Evolutionary conservation across 2,329 filamentous ascomycete species (phyloP), one percentile per base, ranked within the genome.

Genomic region (Apiospora rasikravindrae): DNA sequence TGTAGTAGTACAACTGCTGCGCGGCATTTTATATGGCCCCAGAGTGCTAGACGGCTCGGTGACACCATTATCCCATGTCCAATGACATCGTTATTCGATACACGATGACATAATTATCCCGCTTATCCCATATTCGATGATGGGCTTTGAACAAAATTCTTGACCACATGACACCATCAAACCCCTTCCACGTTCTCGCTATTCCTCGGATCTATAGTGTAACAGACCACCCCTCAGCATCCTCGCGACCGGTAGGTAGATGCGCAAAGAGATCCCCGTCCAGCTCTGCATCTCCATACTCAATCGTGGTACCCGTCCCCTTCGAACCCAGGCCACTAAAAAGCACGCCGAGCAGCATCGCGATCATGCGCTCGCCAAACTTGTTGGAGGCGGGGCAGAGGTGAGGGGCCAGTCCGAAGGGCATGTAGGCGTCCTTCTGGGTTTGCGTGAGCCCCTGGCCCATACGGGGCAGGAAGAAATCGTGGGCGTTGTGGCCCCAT

Each of bases 401-500:
- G 69, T 82, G 78, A 26, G 68, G 72, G 0, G 73, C 73, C 1
- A 77, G 45, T 2, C 81, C 78, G 57, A 80, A 82, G 0, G 81
- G 81, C n/a, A 82, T 77, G 70, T 82, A 82, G 0, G 79, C 79
- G 37, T 49, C 2, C 24, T 51, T 64, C 61, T 79, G 77, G 22
- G 72, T 61, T 2, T 74, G 67, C 6, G 44, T 40, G 69, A 75
- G 73, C 10, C 47, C 49, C 0, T 40, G 37, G 10, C 71, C 66
- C 70, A 82, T 83, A 10, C 83, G 77, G 7, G 72, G 71, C 0
- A 87, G 87, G 14, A 81, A 77, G 74, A 86, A 89, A 0, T 75
- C 67, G 10, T 80, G 77, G 1, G 84, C 83, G 68, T 86, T 81
- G 0, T 76, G 70, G 0, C 83, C 83, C 75, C 86, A 89, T n/a